A percentile compares a stretch with the other conserved stretches of the same genome.
Conservation (phyloP, 768 basidiomycete genomes). For the Mycena chlorophos region DNA sequence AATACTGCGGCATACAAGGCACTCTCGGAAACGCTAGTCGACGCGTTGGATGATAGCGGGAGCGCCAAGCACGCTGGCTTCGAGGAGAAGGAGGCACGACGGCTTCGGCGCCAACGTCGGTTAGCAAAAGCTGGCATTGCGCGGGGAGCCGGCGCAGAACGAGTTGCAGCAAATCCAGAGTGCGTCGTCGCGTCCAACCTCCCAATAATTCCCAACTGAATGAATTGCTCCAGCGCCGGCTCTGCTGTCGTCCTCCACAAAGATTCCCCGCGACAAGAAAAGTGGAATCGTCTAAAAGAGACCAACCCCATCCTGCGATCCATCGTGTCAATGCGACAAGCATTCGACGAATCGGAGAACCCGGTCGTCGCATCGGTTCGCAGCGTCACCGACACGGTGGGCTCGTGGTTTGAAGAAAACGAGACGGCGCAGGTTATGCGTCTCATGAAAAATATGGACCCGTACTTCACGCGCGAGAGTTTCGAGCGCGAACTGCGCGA, state of each 20-base stretch:
- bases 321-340: constrained; percentile 57
- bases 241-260: constrained; percentile 82
- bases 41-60: constrained; percentile 91
- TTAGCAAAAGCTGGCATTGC: constrained; percentile 82
- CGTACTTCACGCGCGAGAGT: constrained; percentile 77
- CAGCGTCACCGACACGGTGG: constrained; percentile 79
- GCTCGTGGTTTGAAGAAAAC: constrained; percentile 94
- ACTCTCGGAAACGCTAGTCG: constrained; percentile 83
- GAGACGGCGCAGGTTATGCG: constrained; percentile 95
- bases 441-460: constrained; percentile 85
- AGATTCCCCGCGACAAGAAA: constrained; percentile 74
- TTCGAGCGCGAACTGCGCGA: constrained; percentile 91
- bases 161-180: constrained; percentile 77
- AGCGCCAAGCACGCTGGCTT: constrained; percentile 94
- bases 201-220: constrained; percentile 1
- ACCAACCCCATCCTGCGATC: constrained; percentile 74
- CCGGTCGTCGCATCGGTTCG: constrained; percentile 81
- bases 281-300: constrained; percentile 78
- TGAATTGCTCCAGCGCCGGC: constrained; percentile 63
- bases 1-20: constrained; percentile 95
- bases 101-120: constrained; percentile 75
- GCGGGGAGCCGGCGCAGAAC: constrained; percentile 55
- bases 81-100: constrained; percentile 89
- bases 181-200: constrained; percentile 43
- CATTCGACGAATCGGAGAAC: constrained; percentile 92